Evolutionary conservation across 768 basidiomycete genomes (phyloP).

Genomic region (Psilocybe tampanensis): DNA sequence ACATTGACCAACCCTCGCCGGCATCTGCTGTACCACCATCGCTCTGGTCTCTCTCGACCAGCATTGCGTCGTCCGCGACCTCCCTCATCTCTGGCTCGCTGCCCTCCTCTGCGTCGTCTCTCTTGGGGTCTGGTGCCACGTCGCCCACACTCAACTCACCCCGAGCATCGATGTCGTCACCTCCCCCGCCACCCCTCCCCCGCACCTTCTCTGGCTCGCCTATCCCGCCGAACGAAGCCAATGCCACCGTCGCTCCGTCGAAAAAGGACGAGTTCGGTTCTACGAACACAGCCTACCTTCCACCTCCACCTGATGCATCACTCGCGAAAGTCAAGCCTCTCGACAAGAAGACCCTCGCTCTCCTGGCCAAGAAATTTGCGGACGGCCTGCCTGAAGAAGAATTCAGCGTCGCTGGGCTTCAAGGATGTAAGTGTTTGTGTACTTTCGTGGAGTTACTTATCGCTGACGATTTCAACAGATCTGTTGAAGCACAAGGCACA

Average conservation of each 20-base stretch:
- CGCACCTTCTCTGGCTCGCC: slow-evolving; percentile 19
- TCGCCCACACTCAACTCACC: slow-evolving; percentile 11
- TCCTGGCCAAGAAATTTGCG: slow-evolving; percentile 78
- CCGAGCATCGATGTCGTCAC: slow-evolving; percentile 11
- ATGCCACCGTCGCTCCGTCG: not conserved
- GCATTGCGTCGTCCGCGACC: slow-evolving; percentile 47
- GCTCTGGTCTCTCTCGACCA: slow-evolving; percentile 41
- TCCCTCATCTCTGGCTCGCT: slow-evolving; percentile 32
- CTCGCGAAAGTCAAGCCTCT: slow-evolving; percentile 63
- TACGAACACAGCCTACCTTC: slow-evolving; percentile 60
- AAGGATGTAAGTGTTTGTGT: slow-evolving; percentile 72
- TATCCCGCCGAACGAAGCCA: slow-evolving; percentile 3
- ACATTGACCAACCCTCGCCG: not conserved
- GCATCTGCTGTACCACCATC: slow-evolving; percentile 17
- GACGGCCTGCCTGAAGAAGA: slow-evolving; percentile 83
- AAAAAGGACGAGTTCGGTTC: slow-evolving; percentile 50
- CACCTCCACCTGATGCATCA: slow-evolving; percentile 65
- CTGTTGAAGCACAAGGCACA: slow-evolving; percentile 83
- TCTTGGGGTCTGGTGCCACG: slow-evolving; percentile 3
- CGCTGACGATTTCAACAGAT: slow-evolving; percentile 41
- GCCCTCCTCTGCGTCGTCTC: slow-evolving; percentile 10
- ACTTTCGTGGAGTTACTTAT: slow-evolving; percentile 10
- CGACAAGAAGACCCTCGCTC: slow-evolving; percentile 60
- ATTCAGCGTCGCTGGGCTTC: slow-evolving; percentile 88
- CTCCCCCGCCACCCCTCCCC: slow-evolving; percentile 18